Evolutionary conservation across 2,329 filamentous ascomycete genomes (phyloP).

Genomic region (Acrodontium crateriforme): DNA sequence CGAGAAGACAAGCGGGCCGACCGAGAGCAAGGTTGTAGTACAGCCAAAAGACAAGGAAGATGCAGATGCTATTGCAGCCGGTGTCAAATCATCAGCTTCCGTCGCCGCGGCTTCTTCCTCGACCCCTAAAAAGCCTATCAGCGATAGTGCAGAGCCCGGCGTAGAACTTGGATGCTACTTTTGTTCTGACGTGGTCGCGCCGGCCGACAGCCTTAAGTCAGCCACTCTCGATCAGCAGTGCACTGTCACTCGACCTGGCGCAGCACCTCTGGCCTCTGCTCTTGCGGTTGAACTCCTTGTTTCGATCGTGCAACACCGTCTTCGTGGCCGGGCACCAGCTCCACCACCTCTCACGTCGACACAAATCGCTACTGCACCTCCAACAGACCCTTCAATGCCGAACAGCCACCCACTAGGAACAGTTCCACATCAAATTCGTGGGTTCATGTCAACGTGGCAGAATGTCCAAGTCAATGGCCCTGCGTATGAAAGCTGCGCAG

Average conservation of each 20-base stretch:
- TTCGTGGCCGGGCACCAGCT: conserved; percentile 26
- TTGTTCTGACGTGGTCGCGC: conserved; percentile 94
- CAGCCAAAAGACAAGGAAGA: conserved; percentile 11
- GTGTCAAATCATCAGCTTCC: too few species aligned
- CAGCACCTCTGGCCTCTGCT: conserved; percentile 83
- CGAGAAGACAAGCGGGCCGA: conserved; percentile 8
- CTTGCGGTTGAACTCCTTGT: conserved; percentile 81
- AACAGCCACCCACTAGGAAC: conserved; percentile 45
- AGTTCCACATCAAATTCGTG: conserved; percentile 68
- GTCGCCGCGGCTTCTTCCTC: conserved; percentile 9
- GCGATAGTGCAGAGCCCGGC: conserved; percentile 30
- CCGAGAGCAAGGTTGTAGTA: conserved; percentile 9
- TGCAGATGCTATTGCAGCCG: conserved; percentile 7
- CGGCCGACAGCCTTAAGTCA: conserved; percentile 84
- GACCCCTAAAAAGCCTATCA: conserved; percentile 6
- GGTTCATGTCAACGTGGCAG: conserved; percentile 60
- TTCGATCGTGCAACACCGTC: conserved; percentile 62
- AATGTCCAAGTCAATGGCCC: conserved; percentile 60
- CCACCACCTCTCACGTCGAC: conserved; percentile 14
- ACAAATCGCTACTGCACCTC: conserved; percentile 19
- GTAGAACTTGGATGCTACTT: conserved; percentile 86
- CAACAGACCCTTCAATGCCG: conserved; percentile 17
- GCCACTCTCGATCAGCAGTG: conserved; percentile 96
- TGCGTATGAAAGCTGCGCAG: conserved; percentile 70
- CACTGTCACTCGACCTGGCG: conserved; percentile 85